Percentiles rank a stretch among this genome's conserved stretches.
These are phyloP conservation scores for Apocynum venetum DNA, from an alignment of 257 asterid genomes.

Conservation along the genomic window DNA sequence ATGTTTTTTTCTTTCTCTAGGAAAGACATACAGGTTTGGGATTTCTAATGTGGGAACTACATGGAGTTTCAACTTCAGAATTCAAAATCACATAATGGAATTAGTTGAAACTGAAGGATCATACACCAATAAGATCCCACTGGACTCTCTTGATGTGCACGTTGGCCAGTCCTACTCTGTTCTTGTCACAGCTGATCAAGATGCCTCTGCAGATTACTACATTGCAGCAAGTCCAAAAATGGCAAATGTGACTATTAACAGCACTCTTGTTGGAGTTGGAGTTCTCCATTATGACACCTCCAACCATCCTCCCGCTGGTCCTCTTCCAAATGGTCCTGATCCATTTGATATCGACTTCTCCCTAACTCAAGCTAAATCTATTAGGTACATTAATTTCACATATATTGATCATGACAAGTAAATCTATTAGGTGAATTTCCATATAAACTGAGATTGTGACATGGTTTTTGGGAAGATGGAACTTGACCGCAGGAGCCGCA, in stretches of 20 bases:
- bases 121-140: constrained; percentile 38
- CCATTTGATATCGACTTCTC: constrained; percentile 49
- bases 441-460: neutral
- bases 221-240: constrained; percentile 61
- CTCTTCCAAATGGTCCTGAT: constrained; percentile 56
- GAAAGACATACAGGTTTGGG: constrained; percentile 56
- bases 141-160: constrained; percentile 59
- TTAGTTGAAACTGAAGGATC: constrained; percentile 73
- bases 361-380: constrained; percentile 47
- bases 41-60: constrained; percentile 54
- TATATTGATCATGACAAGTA: too few relatives aligned
- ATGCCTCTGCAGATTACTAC: constrained; percentile 40
- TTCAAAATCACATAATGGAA: constrained; percentile 51
- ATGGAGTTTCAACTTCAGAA: constrained; percentile 60
- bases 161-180: constrained; percentile 80
- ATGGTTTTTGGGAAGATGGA: constrained; percentile 40
- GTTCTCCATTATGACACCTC: constrained; percentile 59
- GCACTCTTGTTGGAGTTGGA: constrained; percentile 41
- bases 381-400: constrained; percentile 31
- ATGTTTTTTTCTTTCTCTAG: constrained; percentile 10
- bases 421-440: too few relatives aligned
- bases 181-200: constrained; percentile 50
- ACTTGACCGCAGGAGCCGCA: constrained; percentile 57
- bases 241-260: constrained; percentile 14
- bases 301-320: constrained; percentile 34